Evolutionary conservation across 1,139 yeast genomes (phyloP).

Genomic region (Suhomyces kunorum): DNA sequence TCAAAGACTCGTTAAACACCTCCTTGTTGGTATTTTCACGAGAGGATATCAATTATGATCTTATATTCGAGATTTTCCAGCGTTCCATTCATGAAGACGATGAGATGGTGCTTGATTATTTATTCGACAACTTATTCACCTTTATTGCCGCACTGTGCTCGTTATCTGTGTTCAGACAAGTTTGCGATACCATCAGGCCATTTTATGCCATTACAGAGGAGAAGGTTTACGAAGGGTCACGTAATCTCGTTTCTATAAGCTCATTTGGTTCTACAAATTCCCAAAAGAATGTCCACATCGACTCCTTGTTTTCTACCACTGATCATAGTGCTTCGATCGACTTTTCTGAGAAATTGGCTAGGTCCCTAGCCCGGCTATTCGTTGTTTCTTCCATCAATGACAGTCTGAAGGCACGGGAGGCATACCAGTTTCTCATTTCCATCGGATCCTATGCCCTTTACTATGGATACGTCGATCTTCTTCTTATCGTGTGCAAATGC

Average conservation of each 20-base stretch:
- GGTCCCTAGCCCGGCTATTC: constrained; percentile 37
- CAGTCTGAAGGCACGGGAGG: constrained; percentile 31
- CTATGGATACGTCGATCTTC: constrained; percentile 31
- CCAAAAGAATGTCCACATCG: constrained; percentile 17
- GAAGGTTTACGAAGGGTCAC: background rate
- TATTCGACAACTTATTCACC: constrained; percentile 34
- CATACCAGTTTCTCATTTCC: constrained; percentile 29
- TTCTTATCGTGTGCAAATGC: constrained; percentile 54
- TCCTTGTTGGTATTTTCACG: constrained; percentile 34
- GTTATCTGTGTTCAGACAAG: constrained; percentile 24
- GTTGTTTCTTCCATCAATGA: constrained; percentile 26
- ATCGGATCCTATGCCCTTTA: constrained; percentile 33
- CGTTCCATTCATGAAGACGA: constrained; percentile 32
- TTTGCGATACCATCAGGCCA: constrained; percentile 19
- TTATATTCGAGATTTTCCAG: constrained; percentile 33
- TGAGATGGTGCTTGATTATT: constrained; percentile 33
- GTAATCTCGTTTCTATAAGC: constrained; percentile 3
- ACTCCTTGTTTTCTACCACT: background rate
- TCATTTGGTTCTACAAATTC: constrained; percentile 7
- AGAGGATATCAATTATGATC: constrained; percentile 26
- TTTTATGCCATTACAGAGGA: background rate
- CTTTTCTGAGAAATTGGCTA: constrained; percentile 29
- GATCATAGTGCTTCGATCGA: constrained; percentile 6
- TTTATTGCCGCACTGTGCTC: constrained; percentile 30
- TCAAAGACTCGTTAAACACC: constrained; percentile 44